phyloP scores from a whole-genome alignment of 108 stramenopile species.

The Fragilariopsis cylindrus region DNA sequence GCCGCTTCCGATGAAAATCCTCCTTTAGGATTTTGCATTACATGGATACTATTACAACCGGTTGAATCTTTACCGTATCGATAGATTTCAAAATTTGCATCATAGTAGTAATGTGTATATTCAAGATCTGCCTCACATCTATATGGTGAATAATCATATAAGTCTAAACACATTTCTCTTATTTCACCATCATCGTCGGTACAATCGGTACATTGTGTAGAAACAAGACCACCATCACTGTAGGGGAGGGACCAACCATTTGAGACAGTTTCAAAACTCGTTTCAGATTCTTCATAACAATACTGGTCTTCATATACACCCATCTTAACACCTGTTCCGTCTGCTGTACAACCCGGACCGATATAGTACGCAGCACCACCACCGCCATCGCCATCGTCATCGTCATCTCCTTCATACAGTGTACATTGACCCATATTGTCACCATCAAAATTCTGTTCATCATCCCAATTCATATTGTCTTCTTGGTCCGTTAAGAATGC shows the following conservation, averaged over 20 bases:
- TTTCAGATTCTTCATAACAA: slow-evolving; percentile 23
- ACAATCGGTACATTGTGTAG: slow-evolving; percentile 32
- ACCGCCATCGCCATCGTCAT: slow-evolving; percentile 4
- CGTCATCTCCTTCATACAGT: slow-evolving; percentile 29
- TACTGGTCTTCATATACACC: slow-evolving; percentile 34
- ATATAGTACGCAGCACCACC: slow-evolving; percentile 28
- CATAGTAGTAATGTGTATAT: slow-evolving; percentile 34
- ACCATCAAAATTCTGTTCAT: slow-evolving; percentile 25
- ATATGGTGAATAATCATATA: slow-evolving; percentile 21
- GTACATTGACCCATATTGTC: slow-evolving; percentile 35
- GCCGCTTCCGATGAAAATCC: neutral
- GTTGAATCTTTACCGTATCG: slow-evolving; percentile 35
- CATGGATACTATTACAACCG: slow-evolving; percentile 30
- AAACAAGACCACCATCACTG: slow-evolving; percentile 38
- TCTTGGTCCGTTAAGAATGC: slow-evolving; percentile 37
- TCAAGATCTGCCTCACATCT: slow-evolving; percentile 28
- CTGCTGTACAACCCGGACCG: slow-evolving; percentile 42
- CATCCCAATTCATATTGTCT: slow-evolving; percentile 46
- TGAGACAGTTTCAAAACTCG: slow-evolving; percentile 29
- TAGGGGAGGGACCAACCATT: slow-evolving; percentile 46
- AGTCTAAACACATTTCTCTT: slow-evolving; percentile 32
- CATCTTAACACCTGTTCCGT: slow-evolving; percentile 29
- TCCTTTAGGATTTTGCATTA: neutral
- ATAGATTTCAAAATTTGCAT: slow-evolving; percentile 34
- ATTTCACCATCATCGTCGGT: slow-evolving; percentile 28